A percentile compares a stretch with the other conserved stretches of the same genome.
Conservation (phyloP, 2,329 filamentous ascomycete genomes). For the Phaeomoniella chlamydospora region DNA sequence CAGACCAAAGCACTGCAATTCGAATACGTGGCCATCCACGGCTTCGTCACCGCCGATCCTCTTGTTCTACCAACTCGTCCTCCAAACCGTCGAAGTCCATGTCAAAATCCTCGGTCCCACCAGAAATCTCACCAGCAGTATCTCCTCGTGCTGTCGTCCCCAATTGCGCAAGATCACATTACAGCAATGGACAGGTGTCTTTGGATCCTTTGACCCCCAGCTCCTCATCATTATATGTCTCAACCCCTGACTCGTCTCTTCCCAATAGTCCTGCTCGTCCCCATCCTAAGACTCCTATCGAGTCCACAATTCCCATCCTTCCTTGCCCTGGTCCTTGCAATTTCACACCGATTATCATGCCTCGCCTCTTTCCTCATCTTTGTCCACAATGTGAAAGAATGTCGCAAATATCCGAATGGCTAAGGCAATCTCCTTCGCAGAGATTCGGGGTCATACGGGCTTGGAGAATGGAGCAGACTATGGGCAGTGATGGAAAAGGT, state of each 20-base stretch:
- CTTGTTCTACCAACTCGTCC: background rate
- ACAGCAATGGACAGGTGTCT: background rate
- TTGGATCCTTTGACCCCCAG: background rate
- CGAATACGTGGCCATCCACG: background rate
- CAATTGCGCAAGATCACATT: background rate
- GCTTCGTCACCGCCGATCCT: background rate
- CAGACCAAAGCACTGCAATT: background rate
- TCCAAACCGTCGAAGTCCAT: background rate
- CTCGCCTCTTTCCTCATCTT: background rate
- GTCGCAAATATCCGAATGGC: background rate
- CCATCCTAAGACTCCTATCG: background rate
- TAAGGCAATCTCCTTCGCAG: background rate
- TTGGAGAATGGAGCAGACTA: background rate
- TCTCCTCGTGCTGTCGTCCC: background rate
- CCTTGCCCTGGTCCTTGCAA: background rate
- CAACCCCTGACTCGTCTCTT: background rate
- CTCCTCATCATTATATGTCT: background rate
- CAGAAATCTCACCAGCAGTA: background rate
- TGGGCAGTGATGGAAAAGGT: background rate
- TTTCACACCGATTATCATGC: background rate
- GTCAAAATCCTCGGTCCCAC: background rate
- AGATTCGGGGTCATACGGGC: background rate
- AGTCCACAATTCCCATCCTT: background rate
- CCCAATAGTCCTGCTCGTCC: background rate
- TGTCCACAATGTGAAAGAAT: background rate